A percentile compares a stretch with the other conserved stretches of the same genome.
Evolutionary conservation across 2,329 filamentous ascomycete genomes (phyloP).

Genomic region (Epichloe aotearoae): DNA sequence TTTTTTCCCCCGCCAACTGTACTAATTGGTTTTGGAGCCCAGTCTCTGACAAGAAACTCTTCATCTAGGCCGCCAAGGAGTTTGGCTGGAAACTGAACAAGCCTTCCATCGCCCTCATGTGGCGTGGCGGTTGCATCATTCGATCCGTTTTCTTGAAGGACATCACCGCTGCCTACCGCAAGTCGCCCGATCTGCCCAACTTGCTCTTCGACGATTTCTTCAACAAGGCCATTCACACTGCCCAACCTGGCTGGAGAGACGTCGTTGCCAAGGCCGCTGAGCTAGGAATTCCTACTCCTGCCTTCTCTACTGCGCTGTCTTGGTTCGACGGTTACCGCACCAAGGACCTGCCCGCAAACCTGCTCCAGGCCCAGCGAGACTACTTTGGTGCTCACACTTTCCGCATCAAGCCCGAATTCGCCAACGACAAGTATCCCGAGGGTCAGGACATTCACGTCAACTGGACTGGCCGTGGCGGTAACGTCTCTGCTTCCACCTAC

Average conservation of each 20-base stretch:
- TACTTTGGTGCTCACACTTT: slow-evolving; percentile 97
- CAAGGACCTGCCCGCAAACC: slow-evolving; percentile 92
- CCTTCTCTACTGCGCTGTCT: slow-evolving; percentile 90
- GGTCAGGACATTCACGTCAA: slow-evolving; percentile 95
- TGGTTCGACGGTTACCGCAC: slow-evolving; percentile 99
- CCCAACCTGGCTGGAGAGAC: slow-evolving; percentile 84
- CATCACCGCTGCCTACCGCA: slow-evolving; percentile 94
- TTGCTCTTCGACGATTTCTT: slow-evolving; percentile 98
- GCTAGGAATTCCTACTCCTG: slow-evolving; percentile 89
- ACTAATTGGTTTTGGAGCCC: neutral
- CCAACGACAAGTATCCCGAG: slow-evolving; percentile 65
- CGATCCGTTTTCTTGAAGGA: slow-evolving; percentile 99
- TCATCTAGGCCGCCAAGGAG: slow-evolving; percentile 69
- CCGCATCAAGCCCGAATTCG: slow-evolving; percentile 69
- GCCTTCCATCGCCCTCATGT: slow-evolving; percentile 99
- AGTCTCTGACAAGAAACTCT: neutral
- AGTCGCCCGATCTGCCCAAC: slow-evolving; percentile 91
- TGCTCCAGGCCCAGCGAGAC: slow-evolving; percentile 96
- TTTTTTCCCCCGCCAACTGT: neutral
- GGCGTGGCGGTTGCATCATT: slow-evolving; percentile 99
- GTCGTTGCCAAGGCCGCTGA: slow-evolving; percentile 84
- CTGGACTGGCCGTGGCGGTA: slow-evolving; percentile 97
- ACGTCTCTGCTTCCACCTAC: slow-evolving; percentile 95
- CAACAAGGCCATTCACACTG: slow-evolving; percentile 97
- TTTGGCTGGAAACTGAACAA: slow-evolving; percentile 99